These are phyloP conservation scores for Rhodotorula kratochvilovae DNA, from an alignment of 768 basidiomycete genomes.

Conservation along the genomic window DNA sequence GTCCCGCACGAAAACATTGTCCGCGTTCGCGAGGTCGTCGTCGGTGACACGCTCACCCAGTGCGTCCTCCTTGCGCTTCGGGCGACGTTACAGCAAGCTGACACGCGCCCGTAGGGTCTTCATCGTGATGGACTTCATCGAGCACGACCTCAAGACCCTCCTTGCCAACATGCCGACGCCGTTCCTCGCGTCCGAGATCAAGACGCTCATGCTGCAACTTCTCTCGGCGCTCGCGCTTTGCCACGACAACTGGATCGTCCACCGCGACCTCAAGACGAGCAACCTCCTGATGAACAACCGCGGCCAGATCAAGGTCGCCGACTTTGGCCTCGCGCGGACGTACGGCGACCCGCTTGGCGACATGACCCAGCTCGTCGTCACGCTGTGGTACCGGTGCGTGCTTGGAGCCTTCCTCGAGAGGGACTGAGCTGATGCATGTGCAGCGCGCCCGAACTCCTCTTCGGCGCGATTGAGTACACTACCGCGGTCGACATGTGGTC, in stretches of 20 bases:
- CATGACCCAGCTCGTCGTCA: conserved; percentile 96
- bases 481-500: conserved; percentile 99
- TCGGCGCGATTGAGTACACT: conserved; percentile 87
- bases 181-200: conserved; percentile 96
- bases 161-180: conserved; percentile 91
- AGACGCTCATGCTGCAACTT: conserved; percentile 89
- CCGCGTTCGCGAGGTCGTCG: conserved; percentile 92
- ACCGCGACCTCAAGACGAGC: conserved; percentile 94
- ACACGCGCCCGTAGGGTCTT: conserved; percentile 76
- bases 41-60: conserved; percentile 98
- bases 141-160: conserved; percentile 96
- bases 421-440: neutral
- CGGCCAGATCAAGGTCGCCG: conserved; percentile 96
- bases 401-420: conserved; percentile 1
- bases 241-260: conserved; percentile 95
- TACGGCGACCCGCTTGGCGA: conserved; percentile 96
- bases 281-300: conserved; percentile 99
- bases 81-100: neutral
- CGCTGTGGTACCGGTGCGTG: conserved; percentile 94
- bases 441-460: conserved; percentile 89
- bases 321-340: conserved; percentile 91
- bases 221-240: conserved; percentile 89
- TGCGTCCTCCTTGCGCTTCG: conserved; percentile 55
- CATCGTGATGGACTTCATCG: conserved; percentile 83
- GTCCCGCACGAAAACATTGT: conserved; percentile 79